These are phyloP conservation scores for Austroboletus novae-zelandiae DNA, from an alignment of 1,284 basidiomycete species.

Conservation along the genomic window DNA sequence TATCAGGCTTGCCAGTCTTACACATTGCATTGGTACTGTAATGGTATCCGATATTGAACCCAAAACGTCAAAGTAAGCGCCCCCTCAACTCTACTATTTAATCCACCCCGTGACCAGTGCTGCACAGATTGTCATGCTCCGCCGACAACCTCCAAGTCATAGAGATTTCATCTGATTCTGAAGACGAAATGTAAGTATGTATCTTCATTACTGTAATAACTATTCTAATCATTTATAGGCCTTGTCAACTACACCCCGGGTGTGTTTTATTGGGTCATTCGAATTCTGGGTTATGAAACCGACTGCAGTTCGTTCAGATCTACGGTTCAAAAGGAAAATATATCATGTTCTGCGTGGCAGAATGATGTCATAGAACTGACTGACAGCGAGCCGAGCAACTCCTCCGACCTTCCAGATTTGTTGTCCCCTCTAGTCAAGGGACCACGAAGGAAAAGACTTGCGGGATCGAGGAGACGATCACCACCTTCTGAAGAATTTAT, in stretches of 20 bases:
- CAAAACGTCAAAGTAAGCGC: conserved; percentile 13
- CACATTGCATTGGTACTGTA: not conserved
- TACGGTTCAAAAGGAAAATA: not conserved
- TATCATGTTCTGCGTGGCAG: not conserved
- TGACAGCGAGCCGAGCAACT: conserved; percentile 28
- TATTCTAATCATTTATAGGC: conserved; percentile 6
- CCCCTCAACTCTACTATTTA: not conserved
- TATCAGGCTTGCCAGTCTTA: too few relatives aligned
- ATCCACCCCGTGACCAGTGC: not conserved
- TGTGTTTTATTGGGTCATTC: conserved; percentile 2
- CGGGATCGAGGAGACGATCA: conserved; percentile 9
- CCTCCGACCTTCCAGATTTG: conserved; percentile 21
- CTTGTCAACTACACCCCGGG: conserved; percentile 8
- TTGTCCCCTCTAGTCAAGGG: conserved; percentile 27
- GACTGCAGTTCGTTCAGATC: conserved; percentile 6
- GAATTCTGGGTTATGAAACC: not conserved
- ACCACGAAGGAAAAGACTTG: not conserved
- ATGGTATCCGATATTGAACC: conserved; percentile 11
- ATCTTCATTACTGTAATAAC: not conserved
- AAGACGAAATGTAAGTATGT: conserved; percentile 34
- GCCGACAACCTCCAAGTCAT: conserved; percentile 36
- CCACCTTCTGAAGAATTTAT: conserved; percentile 9
- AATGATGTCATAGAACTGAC: conserved; percentile 32
- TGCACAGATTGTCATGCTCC: not conserved
- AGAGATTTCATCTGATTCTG: conserved; percentile 53